phyloP scores from a whole-genome alignment of 2,329 filamentous ascomycete genomes.

The Sporothrix inflata region DNA sequence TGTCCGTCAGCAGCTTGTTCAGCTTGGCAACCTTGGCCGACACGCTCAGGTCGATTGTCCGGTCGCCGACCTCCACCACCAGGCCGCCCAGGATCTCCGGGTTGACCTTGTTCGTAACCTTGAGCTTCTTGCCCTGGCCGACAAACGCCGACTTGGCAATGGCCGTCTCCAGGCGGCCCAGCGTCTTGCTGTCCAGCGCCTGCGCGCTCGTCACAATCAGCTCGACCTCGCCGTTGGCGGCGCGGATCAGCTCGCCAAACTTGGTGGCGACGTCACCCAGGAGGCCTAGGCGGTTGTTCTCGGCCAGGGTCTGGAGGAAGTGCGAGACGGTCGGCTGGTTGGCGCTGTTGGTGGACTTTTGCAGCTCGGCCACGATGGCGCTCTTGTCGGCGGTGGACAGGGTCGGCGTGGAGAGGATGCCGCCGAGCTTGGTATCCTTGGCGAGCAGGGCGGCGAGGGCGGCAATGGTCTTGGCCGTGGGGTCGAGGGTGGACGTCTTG shows the following conservation, averaged over 20 bases:
- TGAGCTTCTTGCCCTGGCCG: constrained; percentile 93
- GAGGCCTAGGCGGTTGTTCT: constrained; percentile 91
- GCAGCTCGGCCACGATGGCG: constrained; percentile 82
- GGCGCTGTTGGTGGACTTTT: constrained; percentile 72
- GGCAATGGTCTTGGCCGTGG: constrained; percentile 77
- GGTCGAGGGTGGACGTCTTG: constrained; percentile 84
- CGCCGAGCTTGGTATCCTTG: constrained; percentile 79
- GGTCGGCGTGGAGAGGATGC: constrained; percentile 79
- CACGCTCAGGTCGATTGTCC: constrained; percentile 96
- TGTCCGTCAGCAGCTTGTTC: constrained; percentile 98
- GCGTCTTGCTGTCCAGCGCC: constrained; percentile 83
- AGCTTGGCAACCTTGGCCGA: constrained; percentile 94
- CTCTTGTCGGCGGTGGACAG: constrained; percentile 80
- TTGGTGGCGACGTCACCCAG: constrained; percentile 83
- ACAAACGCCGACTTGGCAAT: constrained; percentile 88
- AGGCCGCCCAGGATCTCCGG: constrained; percentile 92
- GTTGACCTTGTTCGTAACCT: constrained; percentile 93
- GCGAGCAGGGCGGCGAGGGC: constrained; percentile 72
- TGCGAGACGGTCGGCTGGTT: constrained; percentile 88
- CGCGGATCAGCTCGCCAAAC: constrained; percentile 85
- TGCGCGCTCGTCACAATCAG: constrained; percentile 86
- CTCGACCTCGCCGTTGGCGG: constrained; percentile 90
- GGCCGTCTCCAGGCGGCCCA: constrained; percentile 82
- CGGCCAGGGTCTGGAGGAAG: constrained; percentile 85
- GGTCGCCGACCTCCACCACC: constrained; percentile 94